A percentile compares a stretch with the other conserved stretches of the same genome.
phyloP scores from a whole-genome alignment of 257 asterid genomes.

The Forsythia viridissima region DNA sequence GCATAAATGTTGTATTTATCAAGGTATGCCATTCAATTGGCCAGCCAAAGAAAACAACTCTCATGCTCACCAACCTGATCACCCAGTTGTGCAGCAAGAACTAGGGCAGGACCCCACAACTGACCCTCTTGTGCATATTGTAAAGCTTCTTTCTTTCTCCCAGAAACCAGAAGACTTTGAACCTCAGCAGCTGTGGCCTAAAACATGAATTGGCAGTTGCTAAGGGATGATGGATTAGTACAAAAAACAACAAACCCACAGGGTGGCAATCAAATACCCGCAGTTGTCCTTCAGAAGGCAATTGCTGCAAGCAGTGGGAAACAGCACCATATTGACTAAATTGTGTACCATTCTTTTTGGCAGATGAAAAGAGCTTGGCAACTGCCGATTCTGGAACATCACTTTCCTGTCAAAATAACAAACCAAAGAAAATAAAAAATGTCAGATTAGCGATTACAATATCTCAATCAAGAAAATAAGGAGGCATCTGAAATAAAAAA shows the following conservation, averaged over 20 bases:
- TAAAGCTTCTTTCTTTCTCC: slow-evolving; percentile 91
- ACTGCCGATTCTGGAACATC: slow-evolving; percentile 89
- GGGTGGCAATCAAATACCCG: slow-evolving; percentile 49
- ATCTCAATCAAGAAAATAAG: not conserved
- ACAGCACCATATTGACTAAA: slow-evolving; percentile 56
- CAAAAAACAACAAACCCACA: not conserved
- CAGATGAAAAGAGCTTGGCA: slow-evolving; percentile 79
- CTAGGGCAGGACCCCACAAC: slow-evolving; percentile 97
- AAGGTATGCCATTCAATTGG: slow-evolving; percentile 13
- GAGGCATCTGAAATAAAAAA: not conserved
- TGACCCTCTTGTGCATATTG: slow-evolving; percentile 96
- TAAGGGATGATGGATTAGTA: slow-evolving; percentile 17
- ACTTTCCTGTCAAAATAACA: slow-evolving; percentile 55
- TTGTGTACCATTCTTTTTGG: slow-evolving; percentile 54
- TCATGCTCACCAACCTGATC: slow-evolving; percentile 56
- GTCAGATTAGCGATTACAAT: slow-evolving; percentile 17
- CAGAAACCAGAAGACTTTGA: slow-evolving; percentile 89
- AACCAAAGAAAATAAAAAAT: slow-evolving; percentile 2
- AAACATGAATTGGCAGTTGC: slow-evolving; percentile 24
- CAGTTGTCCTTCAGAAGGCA: slow-evolving; percentile 87
- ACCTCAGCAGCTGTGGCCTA: slow-evolving; percentile 86
- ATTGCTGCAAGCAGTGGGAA: slow-evolving; percentile 73
- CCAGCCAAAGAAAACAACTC: not conserved
- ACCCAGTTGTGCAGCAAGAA: slow-evolving; percentile 97
- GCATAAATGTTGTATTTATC: not conserved